Conservation (phyloP, 306 rosid genomes). For the Acacia acuminata region DNA sequence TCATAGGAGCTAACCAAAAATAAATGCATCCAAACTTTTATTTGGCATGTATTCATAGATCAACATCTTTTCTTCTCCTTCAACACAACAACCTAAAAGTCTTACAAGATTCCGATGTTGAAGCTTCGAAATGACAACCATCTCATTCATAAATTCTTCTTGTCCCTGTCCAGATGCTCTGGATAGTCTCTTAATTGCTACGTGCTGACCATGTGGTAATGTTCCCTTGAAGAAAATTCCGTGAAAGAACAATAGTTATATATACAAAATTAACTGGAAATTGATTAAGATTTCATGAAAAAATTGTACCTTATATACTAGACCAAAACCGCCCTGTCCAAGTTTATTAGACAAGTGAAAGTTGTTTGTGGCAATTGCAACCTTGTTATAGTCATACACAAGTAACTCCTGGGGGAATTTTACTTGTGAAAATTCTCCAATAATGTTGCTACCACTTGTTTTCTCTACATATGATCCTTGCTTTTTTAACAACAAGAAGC, state of each 20-base stretch:
- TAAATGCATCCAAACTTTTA: background rate
- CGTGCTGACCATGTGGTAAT: background rate
- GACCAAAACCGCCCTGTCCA: background rate
- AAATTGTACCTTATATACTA: background rate
- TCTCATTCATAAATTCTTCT: background rate
- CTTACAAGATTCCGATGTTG: background rate
- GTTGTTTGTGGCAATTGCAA: background rate
- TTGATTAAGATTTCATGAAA: background rate
- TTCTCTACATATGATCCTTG: background rate
- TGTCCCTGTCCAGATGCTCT: background rate
- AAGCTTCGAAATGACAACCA: background rate
- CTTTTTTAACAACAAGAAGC: background rate
- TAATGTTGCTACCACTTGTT: background rate
- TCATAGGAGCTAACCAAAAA: background rate
- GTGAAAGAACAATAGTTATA: background rate
- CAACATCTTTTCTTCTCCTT: background rate
- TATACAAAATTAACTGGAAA: background rate
- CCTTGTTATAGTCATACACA: background rate
- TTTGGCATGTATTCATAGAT: background rate
- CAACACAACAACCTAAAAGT: background rate
- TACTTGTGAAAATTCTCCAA: background rate
- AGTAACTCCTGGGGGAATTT: background rate
- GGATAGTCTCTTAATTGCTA: background rate
- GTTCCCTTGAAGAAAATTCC: background rate
- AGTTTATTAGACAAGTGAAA: background rate